Conservation (phyloP, 225 moss, liverwort and hornwort genomes). For the Marchantia polymorpha region DNA sequence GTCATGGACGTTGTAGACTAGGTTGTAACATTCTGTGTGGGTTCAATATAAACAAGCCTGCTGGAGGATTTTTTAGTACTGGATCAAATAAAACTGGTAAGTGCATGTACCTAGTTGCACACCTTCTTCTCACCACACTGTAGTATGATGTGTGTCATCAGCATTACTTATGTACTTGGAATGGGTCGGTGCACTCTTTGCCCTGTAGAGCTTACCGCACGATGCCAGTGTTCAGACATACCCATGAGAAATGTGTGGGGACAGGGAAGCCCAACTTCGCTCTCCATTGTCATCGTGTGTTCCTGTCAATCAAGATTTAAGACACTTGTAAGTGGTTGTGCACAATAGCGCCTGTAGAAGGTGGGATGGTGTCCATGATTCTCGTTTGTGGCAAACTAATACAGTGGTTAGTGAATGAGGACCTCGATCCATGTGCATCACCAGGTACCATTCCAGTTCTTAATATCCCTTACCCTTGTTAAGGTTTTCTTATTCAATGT, state of each 20-base stretch:
- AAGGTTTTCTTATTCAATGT: no score
- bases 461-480: no score
- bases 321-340: not conserved
- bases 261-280: not conserved
- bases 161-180: not conserved
- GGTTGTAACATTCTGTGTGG: constrained; percentile 44
- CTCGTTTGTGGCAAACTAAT: no score
- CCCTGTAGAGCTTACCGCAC: not conserved
- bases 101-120: constrained; percentile 18
- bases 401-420: not conserved
- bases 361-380: no score
- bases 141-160: no score
- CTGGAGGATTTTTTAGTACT: constrained; percentile 34
- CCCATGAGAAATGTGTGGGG: not conserved
- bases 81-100: constrained; percentile 30
- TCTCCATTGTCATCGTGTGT: not conserved
- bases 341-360: not conserved
- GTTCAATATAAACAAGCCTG: constrained; percentile 32
- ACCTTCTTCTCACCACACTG: not conserved
- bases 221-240: not conserved
- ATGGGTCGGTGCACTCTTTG: not conserved
- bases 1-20: constrained; percentile 37
- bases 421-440: not conserved
- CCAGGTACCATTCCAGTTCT: not conserved
- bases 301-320: not conserved